Percentiles rank a stretch among this genome's conserved stretches.
phyloP scores from a whole-genome alignment of 2,329 filamentous ascomycete genomes.

The Capronia coronata region DNA sequence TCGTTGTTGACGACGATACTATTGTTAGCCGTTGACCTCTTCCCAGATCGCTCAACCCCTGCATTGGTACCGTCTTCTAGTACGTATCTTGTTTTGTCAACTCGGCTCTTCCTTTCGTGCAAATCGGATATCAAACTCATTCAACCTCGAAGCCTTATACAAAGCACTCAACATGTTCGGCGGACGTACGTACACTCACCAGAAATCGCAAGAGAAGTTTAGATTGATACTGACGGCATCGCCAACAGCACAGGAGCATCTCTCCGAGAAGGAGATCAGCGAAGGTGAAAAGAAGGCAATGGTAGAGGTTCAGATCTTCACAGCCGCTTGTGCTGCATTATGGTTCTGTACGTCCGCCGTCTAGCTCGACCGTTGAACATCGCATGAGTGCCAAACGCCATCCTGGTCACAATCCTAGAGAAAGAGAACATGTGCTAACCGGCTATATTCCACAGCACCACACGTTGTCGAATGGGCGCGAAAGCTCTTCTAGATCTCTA shows the following conservation, averaged over 20 bases:
- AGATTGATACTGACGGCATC: conserved; percentile 2
- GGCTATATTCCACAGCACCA: conserved; percentile 35
- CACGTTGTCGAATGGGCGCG: conserved; percentile 46
- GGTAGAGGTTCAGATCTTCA: conserved; percentile 49
- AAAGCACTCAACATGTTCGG: conserved; percentile 16
- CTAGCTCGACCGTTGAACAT: neutral
- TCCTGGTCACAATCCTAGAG: neutral
- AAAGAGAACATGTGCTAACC: conserved; percentile 1
- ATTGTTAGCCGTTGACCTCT: too few species aligned
- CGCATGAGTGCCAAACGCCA: too few species aligned
- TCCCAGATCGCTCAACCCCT: too few species aligned
- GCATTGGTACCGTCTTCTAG: too few species aligned
- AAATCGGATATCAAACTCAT: too few species aligned
- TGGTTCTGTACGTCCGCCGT: conserved; percentile 52
- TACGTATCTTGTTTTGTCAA: too few species aligned
- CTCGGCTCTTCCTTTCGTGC: neutral
- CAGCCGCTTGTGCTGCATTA: conserved; percentile 50
- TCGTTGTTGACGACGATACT: too few species aligned
- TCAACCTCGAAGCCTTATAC: neutral
- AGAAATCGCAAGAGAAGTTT: neutral
- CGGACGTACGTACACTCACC: conserved; percentile 17
- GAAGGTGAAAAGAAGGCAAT: conserved; percentile 50
- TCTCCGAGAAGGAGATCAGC: conserved; percentile 43
- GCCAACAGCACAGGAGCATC: conserved; percentile 34
- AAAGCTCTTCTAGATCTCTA: conserved; percentile 40